Evolutionary conservation across 495 filamentous ascomycete species (phyloP).

Genomic region (Trypethelium eluteriae): DNA sequence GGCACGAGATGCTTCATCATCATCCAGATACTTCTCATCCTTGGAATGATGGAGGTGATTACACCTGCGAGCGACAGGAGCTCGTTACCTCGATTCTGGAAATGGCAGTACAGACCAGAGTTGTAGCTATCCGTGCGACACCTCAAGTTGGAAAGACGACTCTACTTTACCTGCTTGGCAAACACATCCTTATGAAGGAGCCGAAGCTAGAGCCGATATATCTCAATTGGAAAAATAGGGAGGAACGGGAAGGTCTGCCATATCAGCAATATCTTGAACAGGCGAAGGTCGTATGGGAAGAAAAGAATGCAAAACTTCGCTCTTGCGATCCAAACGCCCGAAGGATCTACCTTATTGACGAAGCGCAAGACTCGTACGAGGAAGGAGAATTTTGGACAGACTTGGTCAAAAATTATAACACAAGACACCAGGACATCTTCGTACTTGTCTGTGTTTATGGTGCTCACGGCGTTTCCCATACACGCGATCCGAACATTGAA

Average conservation of each 20-base stretch:
- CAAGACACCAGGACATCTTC: not conserved
- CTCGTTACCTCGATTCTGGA: constrained; percentile 13
- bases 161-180: constrained; percentile 14
- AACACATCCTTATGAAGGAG: constrained; percentile 11
- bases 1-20: constrained; percentile 13
- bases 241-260: not conserved
- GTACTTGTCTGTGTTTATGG: constrained; percentile 6
- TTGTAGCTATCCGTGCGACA: constrained; percentile 16
- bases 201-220: constrained; percentile 14
- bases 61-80: constrained; percentile 13
- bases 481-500: constrained; percentile 4
- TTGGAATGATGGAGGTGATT: not conserved
- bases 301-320: constrained; percentile 11
- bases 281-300: not conserved
- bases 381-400: constrained; percentile 3
- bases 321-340: constrained; percentile 12
- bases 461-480: not conserved
- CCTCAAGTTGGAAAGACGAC: constrained; percentile 15
- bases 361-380: constrained; percentile 17
- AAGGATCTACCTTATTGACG: constrained; percentile 14
- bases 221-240: constrained; percentile 11
- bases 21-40: not conserved
- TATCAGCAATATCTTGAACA: not conserved
- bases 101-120: not conserved
- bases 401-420: not conserved